These are phyloP conservation scores for Pseudomassariella vexata DNA, from an alignment of 2,329 filamentous ascomycete genomes.

Conservation along the genomic window DNA sequence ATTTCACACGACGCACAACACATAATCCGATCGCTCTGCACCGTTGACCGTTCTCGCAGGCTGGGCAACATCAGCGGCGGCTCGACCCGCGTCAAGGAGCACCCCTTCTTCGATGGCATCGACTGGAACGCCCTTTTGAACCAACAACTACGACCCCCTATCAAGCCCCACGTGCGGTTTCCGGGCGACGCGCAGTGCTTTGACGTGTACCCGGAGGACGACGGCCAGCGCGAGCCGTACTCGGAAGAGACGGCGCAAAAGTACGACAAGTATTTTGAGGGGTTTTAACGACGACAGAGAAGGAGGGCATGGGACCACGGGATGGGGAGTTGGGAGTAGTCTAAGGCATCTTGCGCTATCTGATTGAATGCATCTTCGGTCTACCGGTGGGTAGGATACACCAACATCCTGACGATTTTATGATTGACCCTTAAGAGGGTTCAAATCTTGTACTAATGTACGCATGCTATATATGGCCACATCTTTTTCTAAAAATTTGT, in stretches of 20 bases:
- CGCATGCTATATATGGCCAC: neutral
- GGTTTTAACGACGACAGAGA: slow-evolving; percentile 51
- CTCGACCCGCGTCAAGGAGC: slow-evolving; percentile 64
- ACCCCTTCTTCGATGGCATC: slow-evolving; percentile 68
- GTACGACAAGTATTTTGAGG: slow-evolving; percentile 66
- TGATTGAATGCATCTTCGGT: too few relatives aligned
- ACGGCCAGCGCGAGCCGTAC: slow-evolving; percentile 58
- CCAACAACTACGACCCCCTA: slow-evolving; percentile 61
- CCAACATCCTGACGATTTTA: too few relatives aligned
- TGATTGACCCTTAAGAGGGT: neutral
- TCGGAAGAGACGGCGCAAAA: slow-evolving; percentile 61
- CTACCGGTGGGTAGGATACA: too few relatives aligned
- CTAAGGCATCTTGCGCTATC: too few relatives aligned
- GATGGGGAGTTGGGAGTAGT: too few relatives aligned
- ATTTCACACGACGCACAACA: slow-evolving; percentile 67
- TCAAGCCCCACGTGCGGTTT: slow-evolving; percentile 67
- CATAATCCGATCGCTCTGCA: slow-evolving; percentile 71
- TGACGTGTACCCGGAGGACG: slow-evolving; percentile 75
- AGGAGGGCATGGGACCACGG: too few relatives aligned
- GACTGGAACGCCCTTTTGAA: slow-evolving; percentile 70
- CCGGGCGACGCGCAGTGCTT: slow-evolving; percentile 76
- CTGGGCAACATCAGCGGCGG: slow-evolving; percentile 75
- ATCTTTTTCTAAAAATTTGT: too few relatives aligned
- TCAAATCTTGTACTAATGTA: neutral
- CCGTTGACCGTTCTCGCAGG: slow-evolving; percentile 70